Base-by-base conservation (phyloP, 805 yeast species). In the Sugiyamaella mastotermitis region DNA sequence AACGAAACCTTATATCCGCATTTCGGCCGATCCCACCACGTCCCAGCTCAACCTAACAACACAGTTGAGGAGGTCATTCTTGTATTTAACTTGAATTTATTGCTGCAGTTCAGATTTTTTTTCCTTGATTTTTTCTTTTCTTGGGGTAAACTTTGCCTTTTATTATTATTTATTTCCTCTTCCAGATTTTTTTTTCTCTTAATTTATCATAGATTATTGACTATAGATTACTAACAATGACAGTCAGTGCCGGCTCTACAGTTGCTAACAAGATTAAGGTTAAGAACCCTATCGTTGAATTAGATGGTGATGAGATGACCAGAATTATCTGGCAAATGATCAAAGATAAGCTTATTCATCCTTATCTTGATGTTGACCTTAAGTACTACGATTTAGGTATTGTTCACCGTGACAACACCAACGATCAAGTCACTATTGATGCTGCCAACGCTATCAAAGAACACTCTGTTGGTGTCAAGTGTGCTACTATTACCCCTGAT, bases 221-320 rank as follows among this genome's bases (percentile, higher is more conserved):
- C n/a, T n/a, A n/a, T n/a, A n/a, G n/a, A n/a, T n/a, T 39, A 32
- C 41, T 17, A 31, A 33, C 37, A 23, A 37, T 37, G 41, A 8
- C 41, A 31, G 41, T 31, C 13, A n/a, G n/a, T n/a, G n/a, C n/a
- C n/a, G n/a, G n/a, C n/a, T 9, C 26, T 16, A 9, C 40, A 16
- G 14, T 17, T 6, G 17, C 30, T 22, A 24, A 33, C 37, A 87
- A 87, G 60, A 81, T 90, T 61, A 68, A 72, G 48, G 97, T 90
- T 42, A 72, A 74, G 61, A 83, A 75, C 55, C 97, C 97, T 48
- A 76, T 90, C 52, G 97, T 90, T 47, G 97, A 90, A 62, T 77
- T 90, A 83, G 97, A 90, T 55, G 97, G 97, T 48, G 97, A 90
- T 64, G 97, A 90, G 66, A 85, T 83, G 84, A 90, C 97, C 58